Evolutionary conservation across 2,329 filamentous ascomycete species (phyloP).

Genomic region (Colletotrichum sp.): DNA sequence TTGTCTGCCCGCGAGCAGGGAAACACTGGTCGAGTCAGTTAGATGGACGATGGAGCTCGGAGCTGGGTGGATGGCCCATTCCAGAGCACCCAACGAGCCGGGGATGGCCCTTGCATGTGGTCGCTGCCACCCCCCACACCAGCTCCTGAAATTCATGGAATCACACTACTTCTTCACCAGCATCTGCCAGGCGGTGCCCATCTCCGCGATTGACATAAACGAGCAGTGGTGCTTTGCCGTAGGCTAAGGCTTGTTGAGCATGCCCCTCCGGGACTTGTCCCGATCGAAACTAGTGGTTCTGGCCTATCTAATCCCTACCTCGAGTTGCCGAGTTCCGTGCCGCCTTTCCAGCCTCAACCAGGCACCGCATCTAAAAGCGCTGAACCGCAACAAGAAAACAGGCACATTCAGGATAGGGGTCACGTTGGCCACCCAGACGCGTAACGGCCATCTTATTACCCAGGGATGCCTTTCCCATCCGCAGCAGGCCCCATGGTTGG

Average conservation of each 20-base stretch:
- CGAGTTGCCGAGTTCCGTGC: conserved; percentile 17
- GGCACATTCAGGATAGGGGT: background rate
- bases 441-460: background rate
- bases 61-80: background rate
- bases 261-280: background rate
- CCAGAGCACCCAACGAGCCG: background rate
- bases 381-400: background rate
- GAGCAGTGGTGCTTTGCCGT: background rate
- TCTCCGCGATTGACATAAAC: conserved; percentile 9
- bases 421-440: background rate
- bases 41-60: background rate
- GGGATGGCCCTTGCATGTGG: background rate
- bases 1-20: background rate
- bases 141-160: conserved; percentile 14
- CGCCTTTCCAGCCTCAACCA: background rate
- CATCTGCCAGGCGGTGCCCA: background rate
- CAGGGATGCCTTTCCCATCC: background rate
- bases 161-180: background rate
- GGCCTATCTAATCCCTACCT: background rate
- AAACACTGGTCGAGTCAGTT: conserved; percentile 10
- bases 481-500: conserved; percentile 1
- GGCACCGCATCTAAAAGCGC: background rate
- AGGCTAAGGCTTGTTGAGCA: conserved; percentile 13
- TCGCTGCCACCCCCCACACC: background rate
- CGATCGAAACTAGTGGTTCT: background rate